Evolutionary conservation across 306 rosid genomes (phyloP).

Genomic region (Adenanthera pavonina): DNA sequence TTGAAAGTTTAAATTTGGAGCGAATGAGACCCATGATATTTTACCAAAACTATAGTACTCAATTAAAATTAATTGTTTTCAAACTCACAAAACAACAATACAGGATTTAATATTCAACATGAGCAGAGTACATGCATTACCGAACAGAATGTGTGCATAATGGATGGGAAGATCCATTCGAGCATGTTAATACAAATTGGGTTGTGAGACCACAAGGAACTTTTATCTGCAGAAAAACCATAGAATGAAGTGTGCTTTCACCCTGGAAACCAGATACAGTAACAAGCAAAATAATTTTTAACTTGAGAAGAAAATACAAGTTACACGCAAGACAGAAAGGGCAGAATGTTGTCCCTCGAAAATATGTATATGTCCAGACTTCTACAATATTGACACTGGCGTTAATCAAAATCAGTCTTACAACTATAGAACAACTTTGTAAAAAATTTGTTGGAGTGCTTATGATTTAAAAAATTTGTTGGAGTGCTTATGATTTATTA

Average conservation of each 20-base stretch:
- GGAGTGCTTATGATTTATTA: too few species aligned
- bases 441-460: neutral
- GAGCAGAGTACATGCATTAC: constrained; percentile 53
- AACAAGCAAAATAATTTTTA: constrained; percentile 23
- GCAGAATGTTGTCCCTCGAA: neutral
- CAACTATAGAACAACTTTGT: neutral
- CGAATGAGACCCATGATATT: neutral
- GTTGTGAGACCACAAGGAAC: constrained; percentile 82
- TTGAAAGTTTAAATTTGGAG: constrained; percentile 20
- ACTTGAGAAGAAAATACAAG: neutral
- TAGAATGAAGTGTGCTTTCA: constrained; percentile 21
- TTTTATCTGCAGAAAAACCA: constrained; percentile 71
- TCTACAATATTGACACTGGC: neutral
- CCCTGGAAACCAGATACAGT: constrained; percentile 23
- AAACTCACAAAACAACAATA: constrained; percentile 2
- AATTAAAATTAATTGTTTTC: neutral
- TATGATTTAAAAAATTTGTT: neutral
- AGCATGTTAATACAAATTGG: constrained; percentile 81
- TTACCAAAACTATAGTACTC: constrained; percentile 8
- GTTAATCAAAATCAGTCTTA: neutral
- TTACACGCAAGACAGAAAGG: constrained; percentile 22
- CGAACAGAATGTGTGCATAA: constrained; percentile 62
- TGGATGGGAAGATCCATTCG: constrained; percentile 84
- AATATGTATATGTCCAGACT: neutral
- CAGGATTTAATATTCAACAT: constrained; percentile 7